phyloP scores from a whole-genome alignment of 202 grass and related monocot genomes.

The Brachypodium distachyon region DNA sequence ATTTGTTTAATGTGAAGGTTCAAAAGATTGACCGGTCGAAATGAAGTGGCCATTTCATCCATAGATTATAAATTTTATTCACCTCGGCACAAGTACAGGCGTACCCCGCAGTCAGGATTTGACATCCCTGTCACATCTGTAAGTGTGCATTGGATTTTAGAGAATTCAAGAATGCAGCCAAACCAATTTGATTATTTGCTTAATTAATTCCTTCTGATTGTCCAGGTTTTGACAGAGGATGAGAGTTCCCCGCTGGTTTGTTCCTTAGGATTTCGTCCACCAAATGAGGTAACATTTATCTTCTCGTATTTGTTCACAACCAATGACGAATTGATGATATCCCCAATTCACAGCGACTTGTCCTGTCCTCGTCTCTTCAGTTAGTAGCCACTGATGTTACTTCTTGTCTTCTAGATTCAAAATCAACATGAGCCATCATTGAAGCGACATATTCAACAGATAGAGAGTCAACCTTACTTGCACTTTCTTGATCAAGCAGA shows the following conservation, averaged over 20 bases:
- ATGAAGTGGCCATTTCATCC: constrained; percentile 53
- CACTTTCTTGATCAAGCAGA: constrained; percentile 62
- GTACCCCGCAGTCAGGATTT: constrained; percentile 38
- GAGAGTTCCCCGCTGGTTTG: constrained; percentile 58
- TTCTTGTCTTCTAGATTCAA: constrained; percentile 42
- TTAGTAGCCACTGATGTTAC: not conserved
- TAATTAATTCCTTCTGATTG: constrained; percentile 3
- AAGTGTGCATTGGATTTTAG: constrained; percentile 23
- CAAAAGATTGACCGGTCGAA: constrained; percentile 74
- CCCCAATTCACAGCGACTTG: constrained; percentile 4
- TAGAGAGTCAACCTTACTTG: constrained; percentile 42
- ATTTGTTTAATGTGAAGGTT: constrained; percentile 45
- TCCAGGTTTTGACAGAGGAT: constrained; percentile 52
- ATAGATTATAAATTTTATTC: constrained; percentile 97
- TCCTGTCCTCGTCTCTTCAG: not conserved
- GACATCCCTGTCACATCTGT: constrained; percentile 53
- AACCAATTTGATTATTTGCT: not conserved
- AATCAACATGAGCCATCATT: constrained; percentile 43
- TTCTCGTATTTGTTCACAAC: not conserved
- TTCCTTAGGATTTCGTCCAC: constrained; percentile 55
- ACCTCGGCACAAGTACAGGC: constrained; percentile 74
- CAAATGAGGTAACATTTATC: constrained; percentile 42
- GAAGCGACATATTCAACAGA: constrained; percentile 45
- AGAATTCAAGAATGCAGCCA: constrained; percentile 8
- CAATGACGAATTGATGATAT: not conserved